A percentile compares a stretch with the other conserved stretches of the same genome.
Conservation (phyloP, 2,329 filamentous ascomycete genomes). For the Aspergillus fumigatiaffinis region DNA sequence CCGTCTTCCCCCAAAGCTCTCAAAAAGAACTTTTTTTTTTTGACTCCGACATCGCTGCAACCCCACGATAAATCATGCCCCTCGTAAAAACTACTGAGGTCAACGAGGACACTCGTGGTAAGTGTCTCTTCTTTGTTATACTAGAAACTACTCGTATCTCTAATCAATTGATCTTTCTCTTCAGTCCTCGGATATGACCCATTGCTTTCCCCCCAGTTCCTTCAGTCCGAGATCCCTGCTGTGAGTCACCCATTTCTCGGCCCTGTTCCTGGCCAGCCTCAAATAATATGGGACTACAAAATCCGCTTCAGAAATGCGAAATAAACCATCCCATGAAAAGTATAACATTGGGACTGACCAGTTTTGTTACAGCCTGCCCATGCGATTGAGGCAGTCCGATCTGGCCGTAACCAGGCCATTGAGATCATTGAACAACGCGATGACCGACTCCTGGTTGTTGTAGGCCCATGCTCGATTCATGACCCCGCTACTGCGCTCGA, state of each 20-base stretch:
- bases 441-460: constrained; percentile 88
- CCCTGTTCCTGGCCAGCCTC: constrained; percentile 37
- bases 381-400: constrained; percentile 41
- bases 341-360: constrained; percentile 23
- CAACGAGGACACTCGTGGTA: constrained; percentile 46
- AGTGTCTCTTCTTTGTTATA: constrained; percentile 9
- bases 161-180: constrained; percentile 2
- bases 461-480: constrained; percentile 96
- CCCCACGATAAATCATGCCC: constrained; percentile 33
- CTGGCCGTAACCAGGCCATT: constrained; percentile 54
- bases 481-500: constrained; percentile 84
- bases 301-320: not conserved
- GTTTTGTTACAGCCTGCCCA: constrained; percentile 29
- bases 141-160: not conserved
- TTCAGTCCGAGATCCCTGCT: constrained; percentile 77
- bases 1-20: not conserved
- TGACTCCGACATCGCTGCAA: not conserved
- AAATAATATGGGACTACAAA: not conserved
- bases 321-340: constrained; percentile 54
- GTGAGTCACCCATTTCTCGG: constrained; percentile 56
- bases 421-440: constrained; percentile 70
- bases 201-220: constrained; percentile 80
- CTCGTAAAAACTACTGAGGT: constrained; percentile 38
- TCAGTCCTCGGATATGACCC: constrained; percentile 91
- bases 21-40: not conserved